Percentiles rank a stretch among this genome's conserved stretches.
Conservation (phyloP, 768 basidiomycete genomes). For the Panus rudis region DNA sequence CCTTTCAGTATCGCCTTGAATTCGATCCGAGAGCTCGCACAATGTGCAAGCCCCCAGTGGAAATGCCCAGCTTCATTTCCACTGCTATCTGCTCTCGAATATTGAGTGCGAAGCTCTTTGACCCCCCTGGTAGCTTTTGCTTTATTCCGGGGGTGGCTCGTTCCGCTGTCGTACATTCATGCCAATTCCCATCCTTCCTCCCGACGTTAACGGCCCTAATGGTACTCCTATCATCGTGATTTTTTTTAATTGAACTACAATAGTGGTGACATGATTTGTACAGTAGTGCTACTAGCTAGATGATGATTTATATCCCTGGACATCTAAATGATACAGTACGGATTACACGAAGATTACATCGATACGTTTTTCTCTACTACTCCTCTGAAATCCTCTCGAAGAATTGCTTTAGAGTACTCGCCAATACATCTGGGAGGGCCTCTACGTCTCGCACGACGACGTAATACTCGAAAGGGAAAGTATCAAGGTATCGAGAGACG, state of each 20-base stretch:
- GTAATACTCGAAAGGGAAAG: constrained; percentile 98
- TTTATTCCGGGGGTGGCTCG: constrained; percentile 11
- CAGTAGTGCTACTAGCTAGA: not conserved
- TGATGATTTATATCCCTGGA: too few relatives aligned
- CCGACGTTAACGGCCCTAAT: too few relatives aligned
- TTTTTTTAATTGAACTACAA: too few relatives aligned
- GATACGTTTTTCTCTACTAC: constrained; percentile 20
- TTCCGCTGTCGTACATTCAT: constrained; percentile 18
- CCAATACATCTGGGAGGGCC: constrained; percentile 83
- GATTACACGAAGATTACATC: not conserved
- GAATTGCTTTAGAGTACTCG: constrained; percentile 86
- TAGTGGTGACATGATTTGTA: not conserved
- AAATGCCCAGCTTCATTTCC: too few relatives aligned
- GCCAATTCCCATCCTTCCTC: too few relatives aligned
- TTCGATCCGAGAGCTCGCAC: too few relatives aligned
- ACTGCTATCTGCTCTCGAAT: too few relatives aligned
- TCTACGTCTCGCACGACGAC: constrained; percentile 89
- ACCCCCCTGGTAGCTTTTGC: constrained; percentile 7
- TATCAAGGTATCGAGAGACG: constrained; percentile 85
- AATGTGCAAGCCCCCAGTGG: too few relatives aligned
- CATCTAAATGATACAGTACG: constrained; percentile 4
- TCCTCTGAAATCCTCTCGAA: constrained; percentile 79
- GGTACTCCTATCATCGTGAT: too few relatives aligned
- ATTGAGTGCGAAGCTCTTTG: constrained; percentile 14
- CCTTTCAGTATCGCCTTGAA: too few relatives aligned